A percentile compares a stretch with the other conserved stretches of the same genome.
phyloP scores from a whole-genome alignment of 441 rosid species.

The Metrosideros polymorpha region DNA sequence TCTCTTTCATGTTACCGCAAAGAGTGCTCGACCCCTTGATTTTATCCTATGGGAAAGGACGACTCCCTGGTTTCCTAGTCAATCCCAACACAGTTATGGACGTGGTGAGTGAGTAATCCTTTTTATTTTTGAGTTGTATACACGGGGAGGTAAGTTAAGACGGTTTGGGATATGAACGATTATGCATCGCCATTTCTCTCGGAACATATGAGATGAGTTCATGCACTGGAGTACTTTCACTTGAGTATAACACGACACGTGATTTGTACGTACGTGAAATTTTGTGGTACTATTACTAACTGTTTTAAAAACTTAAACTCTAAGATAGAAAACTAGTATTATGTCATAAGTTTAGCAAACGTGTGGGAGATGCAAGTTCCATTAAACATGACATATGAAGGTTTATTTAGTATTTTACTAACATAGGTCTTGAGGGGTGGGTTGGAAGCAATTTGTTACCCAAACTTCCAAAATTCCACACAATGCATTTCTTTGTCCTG shows the following conservation, averaged over 20 bases:
- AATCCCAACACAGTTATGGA: constrained; percentile 12
- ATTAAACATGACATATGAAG: not conserved
- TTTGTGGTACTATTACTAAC: no score
- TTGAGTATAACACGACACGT: no score
- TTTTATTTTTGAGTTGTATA: no score
- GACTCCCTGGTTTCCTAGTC: constrained; percentile 14
- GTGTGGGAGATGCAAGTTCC: not conserved
- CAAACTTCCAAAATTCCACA: not conserved
- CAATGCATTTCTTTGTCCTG: not conserved
- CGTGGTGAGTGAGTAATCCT: constrained; percentile 1
- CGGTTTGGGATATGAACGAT: no score
- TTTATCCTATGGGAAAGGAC: constrained; percentile 19
- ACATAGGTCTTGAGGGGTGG: not conserved
- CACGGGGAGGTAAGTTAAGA: no score
- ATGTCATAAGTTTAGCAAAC: not conserved
- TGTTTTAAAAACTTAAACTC: not conserved
- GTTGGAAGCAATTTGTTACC: not conserved
- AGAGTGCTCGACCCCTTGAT: constrained; percentile 24
- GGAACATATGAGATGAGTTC: no score
- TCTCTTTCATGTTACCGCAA: not conserved
- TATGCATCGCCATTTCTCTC: no score
- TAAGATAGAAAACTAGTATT: not conserved
- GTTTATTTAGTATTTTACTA: not conserved
- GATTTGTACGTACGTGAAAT: no score
- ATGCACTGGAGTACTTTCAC: no score